These are phyloP conservation scores for Phaffomyces antillensis DNA, from an alignment of 805 yeast genomes.

Conservation along the genomic window DNA sequence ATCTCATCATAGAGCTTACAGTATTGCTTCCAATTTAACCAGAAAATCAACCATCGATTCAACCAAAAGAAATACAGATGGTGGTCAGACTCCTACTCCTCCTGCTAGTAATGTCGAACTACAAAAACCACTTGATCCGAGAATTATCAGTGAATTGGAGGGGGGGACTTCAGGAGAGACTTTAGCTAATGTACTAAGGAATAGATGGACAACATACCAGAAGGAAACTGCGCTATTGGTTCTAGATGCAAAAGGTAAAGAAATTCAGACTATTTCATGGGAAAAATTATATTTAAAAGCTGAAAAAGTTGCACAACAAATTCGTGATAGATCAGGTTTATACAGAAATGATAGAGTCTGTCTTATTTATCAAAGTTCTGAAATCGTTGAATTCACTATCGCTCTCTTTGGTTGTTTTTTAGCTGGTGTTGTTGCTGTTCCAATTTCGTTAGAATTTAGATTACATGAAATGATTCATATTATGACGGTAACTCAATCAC, in stretches of 20 bases:
- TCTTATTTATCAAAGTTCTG: slow-evolving; percentile 74
- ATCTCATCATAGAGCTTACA: slow-evolving; percentile 19
- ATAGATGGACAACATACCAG: slow-evolving; percentile 58
- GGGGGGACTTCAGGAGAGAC: slow-evolving; percentile 45
- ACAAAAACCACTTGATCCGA: slow-evolving; percentile 50
- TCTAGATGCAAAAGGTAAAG: slow-evolving; percentile 78
- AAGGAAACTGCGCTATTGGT: slow-evolving; percentile 66
- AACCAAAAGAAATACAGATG: slow-evolving; percentile 10
- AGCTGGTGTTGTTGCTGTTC: slow-evolving; percentile 93
- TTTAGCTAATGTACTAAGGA: slow-evolving; percentile 64
- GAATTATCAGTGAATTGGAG: slow-evolving; percentile 34
- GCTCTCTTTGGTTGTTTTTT: slow-evolving; percentile 88
- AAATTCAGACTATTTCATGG: slow-evolving; percentile 73
- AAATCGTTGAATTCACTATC: slow-evolving; percentile 76
- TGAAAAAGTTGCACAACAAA: slow-evolving; percentile 81
- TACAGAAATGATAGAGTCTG: slow-evolving; percentile 81
- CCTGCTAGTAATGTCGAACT: slow-evolving; percentile 22
- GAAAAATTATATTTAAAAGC: slow-evolving; percentile 77
- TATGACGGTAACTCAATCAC: slow-evolving; percentile 66
- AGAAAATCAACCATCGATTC: slow-evolving; percentile 27
- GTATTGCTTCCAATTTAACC: slow-evolving; percentile 18
- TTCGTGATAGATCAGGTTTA: slow-evolving; percentile 62
- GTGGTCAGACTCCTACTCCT: slow-evolving; percentile 25
- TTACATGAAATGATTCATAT: slow-evolving; percentile 65
- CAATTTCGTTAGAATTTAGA: slow-evolving; percentile 71